Evolutionary conservation across 108 stramenopile species (phyloP), one percentile per base, ranked within the genome.

Genomic region (Cylindrotheca closterium): DNA sequence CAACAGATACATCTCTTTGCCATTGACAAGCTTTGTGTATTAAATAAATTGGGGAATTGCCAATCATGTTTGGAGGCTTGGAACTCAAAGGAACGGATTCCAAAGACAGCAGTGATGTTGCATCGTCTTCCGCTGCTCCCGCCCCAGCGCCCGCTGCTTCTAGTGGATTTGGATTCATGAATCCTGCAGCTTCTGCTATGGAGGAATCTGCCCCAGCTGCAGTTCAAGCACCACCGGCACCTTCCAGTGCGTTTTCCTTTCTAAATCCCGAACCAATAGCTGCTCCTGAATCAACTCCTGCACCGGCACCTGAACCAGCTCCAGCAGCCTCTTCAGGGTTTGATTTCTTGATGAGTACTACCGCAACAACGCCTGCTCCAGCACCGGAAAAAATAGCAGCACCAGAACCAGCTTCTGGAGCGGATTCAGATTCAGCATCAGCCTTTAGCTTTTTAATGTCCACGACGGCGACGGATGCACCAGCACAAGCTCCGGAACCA

Each of bases 11-110:
- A n/a, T n/a, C n/a, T n/a, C n/a, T n/a, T n/a, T n/a, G n/a, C n/a
- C n/a, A n/a, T n/a, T n/a, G n/a, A n/a, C n/a, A n/a, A n/a, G n/a
- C n/a, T n/a, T n/a, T n/a, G n/a, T n/a, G n/a, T n/a, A n/a, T n/a
- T n/a, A n/a, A n/a, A n/a, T n/a, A n/a, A n/a, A n/a, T n/a, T n/a
- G n/a, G n/a, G n/a, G n/a, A n/a, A n/a, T n/a, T n/a, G n/a, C n/a
- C n/a, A 12, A 78, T 24, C 27, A 87, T 87, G 86, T 87, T 87
- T 69, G 86, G 86, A 37, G 86, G 86, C 12, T 50, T 87, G 47
- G 81, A 81, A 51, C 45, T 84, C 25, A 87, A 87, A 70, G 78
- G 84, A 34, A 51, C 51, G n/a, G 73, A 59, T 32, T 51, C 15
- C 22, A 46, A 33, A 19, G 58, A 73, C 23, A 55, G 63, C 8